A percentile compares a stretch with the other conserved stretches of the same genome.
phyloP scores from a whole-genome alignment of 2,329 filamentous ascomycete genomes.

The Stemphylium lycopersici region DNA sequence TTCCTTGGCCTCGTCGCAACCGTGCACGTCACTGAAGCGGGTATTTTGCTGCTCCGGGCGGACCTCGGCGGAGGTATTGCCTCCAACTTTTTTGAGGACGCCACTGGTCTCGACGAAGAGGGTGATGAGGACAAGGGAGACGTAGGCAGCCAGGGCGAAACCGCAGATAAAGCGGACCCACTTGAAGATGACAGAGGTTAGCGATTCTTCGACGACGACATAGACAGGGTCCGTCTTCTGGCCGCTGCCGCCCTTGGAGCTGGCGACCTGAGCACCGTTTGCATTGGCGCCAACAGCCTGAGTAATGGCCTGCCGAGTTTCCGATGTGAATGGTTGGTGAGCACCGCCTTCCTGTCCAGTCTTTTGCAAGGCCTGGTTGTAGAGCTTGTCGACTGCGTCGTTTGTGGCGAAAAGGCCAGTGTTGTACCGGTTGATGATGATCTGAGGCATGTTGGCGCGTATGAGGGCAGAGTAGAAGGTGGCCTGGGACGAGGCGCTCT shows the following conservation, averaged over 20 bases:
- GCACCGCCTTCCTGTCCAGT: constrained; percentile 57
- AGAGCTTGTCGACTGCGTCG: constrained; percentile 75
- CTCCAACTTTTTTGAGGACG: constrained; percentile 77
- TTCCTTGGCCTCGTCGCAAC: constrained; percentile 97
- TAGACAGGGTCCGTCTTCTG: constrained; percentile 86
- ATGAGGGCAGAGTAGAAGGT: constrained; percentile 92
- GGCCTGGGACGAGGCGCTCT: constrained; percentile 85
- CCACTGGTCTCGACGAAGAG: constrained; percentile 83
- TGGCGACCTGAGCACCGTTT: constrained; percentile 69
- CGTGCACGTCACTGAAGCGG: constrained; percentile 91
- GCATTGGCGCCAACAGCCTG: constrained; percentile 79
- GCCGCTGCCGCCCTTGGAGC: constrained; percentile 65
- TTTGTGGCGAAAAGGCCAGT: constrained; percentile 86
- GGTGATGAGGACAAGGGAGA: constrained; percentile 78
- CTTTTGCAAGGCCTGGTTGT: constrained; percentile 73
- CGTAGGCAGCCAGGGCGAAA: constrained; percentile 79
- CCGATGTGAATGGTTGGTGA: constrained; percentile 54
- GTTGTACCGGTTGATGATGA: constrained; percentile 88
- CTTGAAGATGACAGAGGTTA: constrained; percentile 79
- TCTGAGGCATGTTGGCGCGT: constrained; percentile 90
- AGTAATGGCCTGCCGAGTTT: constrained; percentile 77
- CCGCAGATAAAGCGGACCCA: constrained; percentile 87
- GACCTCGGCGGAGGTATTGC: constrained; percentile 77
- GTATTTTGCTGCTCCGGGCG: constrained; percentile 92
- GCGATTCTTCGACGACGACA: constrained; percentile 91